phyloP scores from a whole-genome alignment of 78 protist genomes.

The Anaeramoeba ignava region DNA sequence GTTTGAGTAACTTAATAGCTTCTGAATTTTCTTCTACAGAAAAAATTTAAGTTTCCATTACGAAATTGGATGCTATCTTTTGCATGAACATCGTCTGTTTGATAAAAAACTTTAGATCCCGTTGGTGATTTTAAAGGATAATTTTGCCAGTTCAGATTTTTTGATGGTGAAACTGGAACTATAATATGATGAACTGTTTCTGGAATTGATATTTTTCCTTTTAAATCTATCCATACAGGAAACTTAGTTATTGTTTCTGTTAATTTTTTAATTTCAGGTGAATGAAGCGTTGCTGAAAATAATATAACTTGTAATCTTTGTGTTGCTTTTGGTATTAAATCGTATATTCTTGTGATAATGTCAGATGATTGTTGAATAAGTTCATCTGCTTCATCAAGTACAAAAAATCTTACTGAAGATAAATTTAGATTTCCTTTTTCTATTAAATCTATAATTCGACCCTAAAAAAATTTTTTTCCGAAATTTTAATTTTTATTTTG shows the following conservation, averaged over 20 bases:
- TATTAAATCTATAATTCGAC: slow-evolving; percentile 38
- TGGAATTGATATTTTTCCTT: slow-evolving; percentile 64
- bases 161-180: slow-evolving; percentile 15
- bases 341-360: background rate
- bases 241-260: slow-evolving; percentile 25
- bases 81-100: slow-evolving; percentile 30
- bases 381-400: slow-evolving; percentile 71
- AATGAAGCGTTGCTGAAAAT: slow-evolving; percentile 75
- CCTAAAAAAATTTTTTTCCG: too few relatives aligned
- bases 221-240: slow-evolving; percentile 78
- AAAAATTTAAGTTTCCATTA: background rate
- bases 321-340: background rate
- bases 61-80: background rate
- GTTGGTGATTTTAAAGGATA: slow-evolving; percentile 9
- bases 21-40: slow-evolving; percentile 40
- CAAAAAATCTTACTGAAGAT: slow-evolving; percentile 33
- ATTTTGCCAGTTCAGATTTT: background rate
- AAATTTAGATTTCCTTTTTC: slow-evolving; percentile 24
- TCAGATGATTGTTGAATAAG: slow-evolving; percentile 1
- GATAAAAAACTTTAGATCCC: background rate
- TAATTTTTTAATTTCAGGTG: slow-evolving; percentile 24
- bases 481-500: too few relatives aligned
- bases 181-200: slow-evolving; percentile 37
- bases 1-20: slow-evolving; percentile 44
- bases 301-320: slow-evolving; percentile 16